phyloP scores from a whole-genome alignment of 208 protist genomes.

The Leishmania turanica region DNA sequence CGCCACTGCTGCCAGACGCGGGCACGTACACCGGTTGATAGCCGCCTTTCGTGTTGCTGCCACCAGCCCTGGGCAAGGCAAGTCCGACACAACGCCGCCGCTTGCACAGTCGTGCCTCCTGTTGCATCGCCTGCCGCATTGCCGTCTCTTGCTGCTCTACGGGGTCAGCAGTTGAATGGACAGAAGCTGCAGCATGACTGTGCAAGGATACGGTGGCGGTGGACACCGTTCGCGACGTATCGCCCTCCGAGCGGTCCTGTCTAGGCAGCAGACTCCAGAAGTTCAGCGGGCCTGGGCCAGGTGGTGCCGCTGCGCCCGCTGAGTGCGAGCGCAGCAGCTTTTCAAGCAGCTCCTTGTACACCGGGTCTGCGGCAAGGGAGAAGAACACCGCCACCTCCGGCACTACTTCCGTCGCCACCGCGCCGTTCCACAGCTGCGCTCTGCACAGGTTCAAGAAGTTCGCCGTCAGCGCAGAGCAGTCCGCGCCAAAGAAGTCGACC shows the following conservation, averaged over 20 bases:
- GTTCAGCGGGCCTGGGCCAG: neutral
- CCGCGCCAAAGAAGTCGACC: slow-evolving; percentile 68
- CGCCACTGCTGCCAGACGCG: neutral
- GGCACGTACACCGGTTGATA: slow-evolving; percentile 17
- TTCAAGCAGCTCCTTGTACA: slow-evolving; percentile 11
- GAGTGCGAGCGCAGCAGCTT: neutral
- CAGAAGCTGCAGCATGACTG: neutral
- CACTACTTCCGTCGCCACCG: slow-evolving; percentile 61
- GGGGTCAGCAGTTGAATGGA: neutral
- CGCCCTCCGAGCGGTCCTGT: neutral
- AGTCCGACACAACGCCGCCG: slow-evolving; percentile 23
- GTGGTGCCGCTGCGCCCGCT: neutral
- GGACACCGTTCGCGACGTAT: slow-evolving; percentile 1
- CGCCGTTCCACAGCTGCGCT: slow-evolving; percentile 67
- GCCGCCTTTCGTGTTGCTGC: neutral
- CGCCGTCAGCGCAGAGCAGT: slow-evolving; percentile 58
- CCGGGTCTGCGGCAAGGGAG: slow-evolving; percentile 37
- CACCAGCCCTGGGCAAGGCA: neutral
- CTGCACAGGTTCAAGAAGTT: slow-evolving; percentile 76
- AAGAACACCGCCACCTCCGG: slow-evolving; percentile 74
- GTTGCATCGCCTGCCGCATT: slow-evolving; percentile 15
- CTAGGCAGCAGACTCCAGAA: slow-evolving; percentile 20
- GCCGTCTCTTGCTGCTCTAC: slow-evolving; percentile 15
- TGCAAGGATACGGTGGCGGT: neutral
- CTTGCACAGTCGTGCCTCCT: slow-evolving; percentile 25